A percentile compares a stretch with the other conserved stretches of the same genome.
phyloP scores from a whole-genome alignment of 2,329 filamentous ascomycete species.

The Clonostachys solani region DNA sequence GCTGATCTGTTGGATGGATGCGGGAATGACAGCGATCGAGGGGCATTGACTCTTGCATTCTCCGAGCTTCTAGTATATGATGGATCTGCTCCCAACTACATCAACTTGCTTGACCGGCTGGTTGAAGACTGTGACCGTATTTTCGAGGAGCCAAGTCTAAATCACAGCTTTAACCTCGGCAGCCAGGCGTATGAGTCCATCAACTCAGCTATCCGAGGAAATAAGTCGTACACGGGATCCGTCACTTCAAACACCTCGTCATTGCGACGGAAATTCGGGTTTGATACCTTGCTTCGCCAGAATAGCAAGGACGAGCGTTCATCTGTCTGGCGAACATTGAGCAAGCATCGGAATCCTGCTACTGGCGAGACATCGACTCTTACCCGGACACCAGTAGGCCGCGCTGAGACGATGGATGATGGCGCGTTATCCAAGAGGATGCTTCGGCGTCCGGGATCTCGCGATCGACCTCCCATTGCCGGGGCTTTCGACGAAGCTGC shows the following conservation, averaged over 20 bases:
- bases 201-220: conserved; percentile 47
- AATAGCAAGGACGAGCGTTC: conserved; percentile 74
- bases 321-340: conserved; percentile 83
- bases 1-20: conserved; percentile 87
- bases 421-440: conserved; percentile 41
- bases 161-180: conserved; percentile 30
- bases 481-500: conserved; percentile 58
- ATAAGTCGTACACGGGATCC: conserved; percentile 66
- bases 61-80: conserved; percentile 79
- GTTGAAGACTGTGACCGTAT: conserved; percentile 86
- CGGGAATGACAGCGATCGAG: conserved; percentile 85
- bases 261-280: conserved; percentile 77
- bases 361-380: conserved; percentile 59
- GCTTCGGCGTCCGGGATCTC: conserved; percentile 45
- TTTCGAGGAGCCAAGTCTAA: conserved; percentile 61
- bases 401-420: conserved; percentile 74
- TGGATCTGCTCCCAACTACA: conserved; percentile 74
- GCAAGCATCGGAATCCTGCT: conserved; percentile 66
- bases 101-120: conserved; percentile 82
- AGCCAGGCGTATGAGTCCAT: conserved; percentile 52
- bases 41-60: conserved; percentile 83
- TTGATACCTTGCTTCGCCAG: conserved; percentile 70
- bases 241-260: conserved; percentile 84
- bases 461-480: conserved; percentile 56
- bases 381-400: conserved; percentile 61